Evolutionary conservation across 73 alveolate species (phyloP).

Genomic region (Symbiodinium pilosum): DNA sequence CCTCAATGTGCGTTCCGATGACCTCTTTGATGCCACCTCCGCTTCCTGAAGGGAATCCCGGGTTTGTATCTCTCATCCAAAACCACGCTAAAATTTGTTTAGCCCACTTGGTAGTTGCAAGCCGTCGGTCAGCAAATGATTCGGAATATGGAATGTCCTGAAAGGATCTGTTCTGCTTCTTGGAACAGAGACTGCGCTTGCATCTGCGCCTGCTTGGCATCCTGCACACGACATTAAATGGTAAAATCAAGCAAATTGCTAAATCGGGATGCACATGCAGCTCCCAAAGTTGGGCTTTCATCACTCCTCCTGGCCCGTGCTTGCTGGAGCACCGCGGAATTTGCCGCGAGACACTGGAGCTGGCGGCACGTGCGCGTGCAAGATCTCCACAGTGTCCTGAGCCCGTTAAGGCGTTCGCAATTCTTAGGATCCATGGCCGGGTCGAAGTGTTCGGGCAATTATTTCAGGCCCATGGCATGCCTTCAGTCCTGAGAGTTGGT

Average conservation of each 20-base stretch:
- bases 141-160: too few species aligned
- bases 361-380: slow-evolving; percentile 89
- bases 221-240: too few species aligned
- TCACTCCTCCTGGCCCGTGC: slow-evolving; percentile 40
- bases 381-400: slow-evolving; percentile 93
- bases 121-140: too few species aligned
- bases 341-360: slow-evolving; percentile 87
- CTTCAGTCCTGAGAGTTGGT: neutral
- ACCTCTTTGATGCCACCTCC: slow-evolving; percentile 66
- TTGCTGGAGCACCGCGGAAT: slow-evolving; percentile 41
- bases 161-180: slow-evolving; percentile 11
- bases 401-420: too few species aligned
- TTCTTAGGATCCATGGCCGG: too few species aligned
- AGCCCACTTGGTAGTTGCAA: neutral
- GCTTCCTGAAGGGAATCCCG: neutral
- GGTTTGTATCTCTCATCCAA: too few species aligned
- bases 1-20: slow-evolving; percentile 86
- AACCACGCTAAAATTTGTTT: too few species aligned
- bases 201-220: slow-evolving; percentile 7
- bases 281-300: neutral
- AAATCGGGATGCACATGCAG: neutral
- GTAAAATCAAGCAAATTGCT: too few species aligned
- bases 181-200: slow-evolving; percentile 8
- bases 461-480: too few species aligned
- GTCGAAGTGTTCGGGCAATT: too few species aligned